Evolutionary conservation across 208 protist genomes (phyloP).

Genomic region (Crithidia fasciculata): DNA sequence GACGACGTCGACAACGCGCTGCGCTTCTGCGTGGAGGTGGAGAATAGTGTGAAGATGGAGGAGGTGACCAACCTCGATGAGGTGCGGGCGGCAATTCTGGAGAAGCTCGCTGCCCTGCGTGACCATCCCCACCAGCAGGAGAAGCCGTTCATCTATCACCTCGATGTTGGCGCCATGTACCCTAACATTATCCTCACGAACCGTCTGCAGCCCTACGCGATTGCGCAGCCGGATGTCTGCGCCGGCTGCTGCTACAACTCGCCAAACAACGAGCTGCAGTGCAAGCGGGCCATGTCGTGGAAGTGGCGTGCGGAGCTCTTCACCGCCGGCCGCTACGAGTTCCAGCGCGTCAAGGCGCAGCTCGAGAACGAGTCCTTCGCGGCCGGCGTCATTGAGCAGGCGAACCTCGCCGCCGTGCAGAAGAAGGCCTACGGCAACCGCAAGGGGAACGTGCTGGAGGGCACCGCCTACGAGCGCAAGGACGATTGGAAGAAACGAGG

Average conservation of each 20-base stretch:
- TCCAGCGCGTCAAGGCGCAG: slow-evolving; percentile 95
- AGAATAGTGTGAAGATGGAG: slow-evolving; percentile 81
- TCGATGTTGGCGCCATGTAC: slow-evolving; percentile 99
- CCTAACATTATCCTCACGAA: slow-evolving; percentile 99
- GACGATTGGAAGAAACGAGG: slow-evolving; percentile 53
- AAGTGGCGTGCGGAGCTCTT: slow-evolving; percentile 98
- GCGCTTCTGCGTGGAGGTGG: slow-evolving; percentile 92
- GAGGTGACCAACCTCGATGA: slow-evolving; percentile 96
- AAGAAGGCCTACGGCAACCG: slow-evolving; percentile 93
- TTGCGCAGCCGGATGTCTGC: slow-evolving; percentile 96
- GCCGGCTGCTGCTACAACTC: slow-evolving; percentile 97
- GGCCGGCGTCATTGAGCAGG: slow-evolving; percentile 75
- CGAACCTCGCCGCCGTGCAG: slow-evolving; percentile 85
- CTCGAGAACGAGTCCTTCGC: slow-evolving; percentile 96
- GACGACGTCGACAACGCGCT: slow-evolving; percentile 94
- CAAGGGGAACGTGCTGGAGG: slow-evolving; percentile 91
- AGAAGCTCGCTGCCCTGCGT: slow-evolving; percentile 84
- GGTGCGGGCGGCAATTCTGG: slow-evolving; percentile 66
- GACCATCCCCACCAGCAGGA: slow-evolving; percentile 84
- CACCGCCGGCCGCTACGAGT: slow-evolving; percentile 95
- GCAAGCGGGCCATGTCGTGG: slow-evolving; percentile 98
- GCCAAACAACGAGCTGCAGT: slow-evolving; percentile 94
- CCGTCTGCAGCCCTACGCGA: slow-evolving; percentile 98
- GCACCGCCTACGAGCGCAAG: slow-evolving; percentile 85
- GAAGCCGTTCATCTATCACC: slow-evolving; percentile 99